Evolutionary conservation across 176 grass and related monocot species (phyloP).

Genomic region (Carex parvula): DNA sequence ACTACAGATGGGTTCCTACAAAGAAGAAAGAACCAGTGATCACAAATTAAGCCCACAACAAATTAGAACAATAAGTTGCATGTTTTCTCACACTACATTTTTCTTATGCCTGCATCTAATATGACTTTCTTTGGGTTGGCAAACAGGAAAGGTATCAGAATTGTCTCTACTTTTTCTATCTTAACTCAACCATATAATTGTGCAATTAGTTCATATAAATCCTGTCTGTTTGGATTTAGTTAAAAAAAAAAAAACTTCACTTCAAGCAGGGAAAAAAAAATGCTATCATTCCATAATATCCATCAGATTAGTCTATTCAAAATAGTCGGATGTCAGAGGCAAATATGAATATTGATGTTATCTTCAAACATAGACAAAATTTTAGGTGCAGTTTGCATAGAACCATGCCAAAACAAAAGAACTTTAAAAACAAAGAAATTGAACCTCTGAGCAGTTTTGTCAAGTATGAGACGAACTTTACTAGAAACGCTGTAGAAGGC

Average conservation of each 20-base stretch:
- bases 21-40: constrained; percentile 9
- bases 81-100: not conserved
- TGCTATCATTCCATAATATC: not conserved
- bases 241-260: not conserved
- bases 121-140: not conserved
- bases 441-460: constrained; percentile 82
- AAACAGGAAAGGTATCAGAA: not conserved
- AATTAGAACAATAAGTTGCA: not conserved
- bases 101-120: not conserved
- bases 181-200: not conserved
- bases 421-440: constrained; percentile 20
- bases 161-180: not conserved
- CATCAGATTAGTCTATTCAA: not conserved
- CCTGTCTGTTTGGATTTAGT: not conserved
- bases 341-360: not conserved
- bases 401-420: not conserved
- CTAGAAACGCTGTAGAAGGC: constrained; percentile 71
- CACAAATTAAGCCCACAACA: not conserved
- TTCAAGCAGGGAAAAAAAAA: not conserved
- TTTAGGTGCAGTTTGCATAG: not conserved
- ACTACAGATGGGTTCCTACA: constrained; percentile 74
- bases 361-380: not conserved
- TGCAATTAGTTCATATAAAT: not conserved
- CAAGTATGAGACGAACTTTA: constrained; percentile 74
- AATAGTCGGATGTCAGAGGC: not conserved